Evolutionary conservation across 2,329 filamentous ascomycete species (phyloP).

Genomic region (Pseudodiploospora longispora): DNA sequence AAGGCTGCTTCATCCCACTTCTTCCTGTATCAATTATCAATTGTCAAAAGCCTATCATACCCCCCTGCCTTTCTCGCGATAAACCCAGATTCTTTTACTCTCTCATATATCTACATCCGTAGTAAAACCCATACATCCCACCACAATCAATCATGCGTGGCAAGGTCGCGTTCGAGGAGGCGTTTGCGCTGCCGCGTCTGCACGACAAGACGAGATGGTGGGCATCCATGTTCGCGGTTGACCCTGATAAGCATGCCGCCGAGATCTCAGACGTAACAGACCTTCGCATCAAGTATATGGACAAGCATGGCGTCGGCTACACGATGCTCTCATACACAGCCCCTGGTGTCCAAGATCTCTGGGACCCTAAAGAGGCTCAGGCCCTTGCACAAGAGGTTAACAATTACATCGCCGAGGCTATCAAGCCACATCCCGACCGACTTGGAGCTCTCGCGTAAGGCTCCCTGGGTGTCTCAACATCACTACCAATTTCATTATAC

Average conservation of each 20-base stretch:
- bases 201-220: conserved; percentile 53
- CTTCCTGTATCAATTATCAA: too few species aligned
- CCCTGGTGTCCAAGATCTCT: conserved; percentile 39
- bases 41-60: too few species aligned
- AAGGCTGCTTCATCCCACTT: too few species aligned
- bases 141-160: conserved; percentile 37
- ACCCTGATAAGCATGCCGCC: conserved; percentile 47
- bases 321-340: conserved; percentile 41
- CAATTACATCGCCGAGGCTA: conserved; percentile 29
- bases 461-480: not conserved
- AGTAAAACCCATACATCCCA: conserved; percentile 1
- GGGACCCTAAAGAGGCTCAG: conserved; percentile 32
- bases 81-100: too few species aligned
- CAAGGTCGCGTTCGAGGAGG: conserved; percentile 55
- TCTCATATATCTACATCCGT: too few species aligned
- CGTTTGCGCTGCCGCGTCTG: conserved; percentile 51
- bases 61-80: too few species aligned
- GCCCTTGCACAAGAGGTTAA: conserved; percentile 34
- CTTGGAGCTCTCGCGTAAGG: conserved; percentile 39
- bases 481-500: not conserved
- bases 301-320: conserved; percentile 40
- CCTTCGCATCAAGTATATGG: conserved; percentile 33
- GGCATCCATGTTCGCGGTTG: conserved; percentile 51
- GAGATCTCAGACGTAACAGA: conserved; percentile 41
- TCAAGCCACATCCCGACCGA: conserved; percentile 30